phyloP scores from a whole-genome alignment of 331 rosid species.

The Rhamnella rubrinervis region DNA sequence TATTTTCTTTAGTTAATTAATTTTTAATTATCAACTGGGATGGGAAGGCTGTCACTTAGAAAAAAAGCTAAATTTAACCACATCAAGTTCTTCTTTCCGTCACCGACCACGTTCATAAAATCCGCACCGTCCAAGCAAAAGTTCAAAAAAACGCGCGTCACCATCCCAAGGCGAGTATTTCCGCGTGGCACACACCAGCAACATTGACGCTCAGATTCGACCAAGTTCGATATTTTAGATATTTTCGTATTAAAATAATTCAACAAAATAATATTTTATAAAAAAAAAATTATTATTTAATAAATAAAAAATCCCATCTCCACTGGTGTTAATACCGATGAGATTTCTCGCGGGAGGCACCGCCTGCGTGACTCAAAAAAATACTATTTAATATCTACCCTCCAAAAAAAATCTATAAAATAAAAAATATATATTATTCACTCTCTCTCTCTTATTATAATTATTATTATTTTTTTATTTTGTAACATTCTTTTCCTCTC shows the following conservation, averaged over 20 bases:
- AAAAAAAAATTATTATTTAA: too few species aligned
- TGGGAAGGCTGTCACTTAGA: too few species aligned
- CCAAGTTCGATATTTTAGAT: not conserved
- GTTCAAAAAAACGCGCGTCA: slow-evolving; percentile 18
- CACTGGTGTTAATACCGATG: slow-evolving; percentile 42
- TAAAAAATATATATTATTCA: not conserved
- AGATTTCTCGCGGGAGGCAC: slow-evolving; percentile 54
- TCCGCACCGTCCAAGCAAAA: not conserved
- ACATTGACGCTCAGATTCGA: not conserved
- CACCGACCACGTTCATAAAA: slow-evolving; percentile 6
- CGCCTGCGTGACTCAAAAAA: slow-evolving; percentile 54
- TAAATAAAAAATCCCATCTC: not conserved
- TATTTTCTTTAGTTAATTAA: too few species aligned
- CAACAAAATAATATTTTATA: not conserved
- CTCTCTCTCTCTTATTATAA: not conserved
- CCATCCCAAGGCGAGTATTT: not conserved
- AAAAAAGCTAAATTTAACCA: too few species aligned
- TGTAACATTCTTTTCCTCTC: slow-evolving; percentile 14
- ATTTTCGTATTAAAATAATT: not conserved
- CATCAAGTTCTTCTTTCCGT: too few species aligned
- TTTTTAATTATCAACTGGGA: too few species aligned
- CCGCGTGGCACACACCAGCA: slow-evolving; percentile 8
- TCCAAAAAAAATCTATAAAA: not conserved
- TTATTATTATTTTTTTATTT: not conserved
- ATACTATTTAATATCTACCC: not conserved